These are phyloP conservation scores for Pseudopyrenochaeta lycopersici DNA, from an alignment of 2,329 filamentous ascomycete species.

Conservation along the genomic window DNA sequence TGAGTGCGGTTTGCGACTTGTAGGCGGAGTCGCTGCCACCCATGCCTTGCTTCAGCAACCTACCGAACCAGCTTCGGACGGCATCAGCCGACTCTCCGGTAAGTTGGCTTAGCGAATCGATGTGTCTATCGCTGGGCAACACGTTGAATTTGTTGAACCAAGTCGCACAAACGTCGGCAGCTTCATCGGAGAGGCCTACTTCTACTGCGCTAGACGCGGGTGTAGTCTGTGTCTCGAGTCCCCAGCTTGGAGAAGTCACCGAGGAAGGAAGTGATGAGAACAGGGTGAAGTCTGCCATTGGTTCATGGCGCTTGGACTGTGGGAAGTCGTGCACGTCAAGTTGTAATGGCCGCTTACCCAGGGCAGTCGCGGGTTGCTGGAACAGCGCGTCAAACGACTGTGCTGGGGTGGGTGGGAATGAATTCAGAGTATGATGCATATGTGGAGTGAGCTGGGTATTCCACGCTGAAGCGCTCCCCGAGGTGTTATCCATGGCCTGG, in stretches of 20 bases:
- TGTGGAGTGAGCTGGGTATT: constrained; percentile 34
- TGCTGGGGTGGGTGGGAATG: constrained; percentile 36
- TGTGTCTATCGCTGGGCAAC: constrained; percentile 47
- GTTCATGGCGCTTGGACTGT: constrained; percentile 44
- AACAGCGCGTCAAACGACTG: constrained; percentile 39
- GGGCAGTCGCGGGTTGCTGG: constrained; percentile 22
- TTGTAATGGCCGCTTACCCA: constrained; percentile 43
- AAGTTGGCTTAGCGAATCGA: constrained; percentile 47
- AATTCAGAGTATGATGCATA: constrained; percentile 23
- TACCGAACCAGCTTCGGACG: constrained; percentile 48
- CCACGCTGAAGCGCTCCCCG: constrained; percentile 34
- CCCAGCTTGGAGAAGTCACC: constrained; percentile 34
- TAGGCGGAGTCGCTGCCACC: constrained; percentile 45
- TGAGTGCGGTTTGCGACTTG: constrained; percentile 47
- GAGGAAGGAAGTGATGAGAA: constrained; percentile 32
- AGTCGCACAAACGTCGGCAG: constrained; percentile 47
- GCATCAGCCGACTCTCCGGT: constrained; percentile 43
- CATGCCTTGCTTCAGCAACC: constrained; percentile 48
- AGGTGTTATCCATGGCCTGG: constrained; percentile 46
- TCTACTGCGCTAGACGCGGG: constrained; percentile 20
- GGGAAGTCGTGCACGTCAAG: constrained; percentile 43
- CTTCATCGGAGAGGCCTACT: constrained; percentile 45
- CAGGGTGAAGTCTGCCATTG: constrained; percentile 25
- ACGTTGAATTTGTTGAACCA: constrained; percentile 51
- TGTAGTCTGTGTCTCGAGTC: constrained; percentile 30